Evolutionary conservation across 1,284 basidiomycete genomes (phyloP).

Genomic region (Leccinum pseudoinsigne): DNA sequence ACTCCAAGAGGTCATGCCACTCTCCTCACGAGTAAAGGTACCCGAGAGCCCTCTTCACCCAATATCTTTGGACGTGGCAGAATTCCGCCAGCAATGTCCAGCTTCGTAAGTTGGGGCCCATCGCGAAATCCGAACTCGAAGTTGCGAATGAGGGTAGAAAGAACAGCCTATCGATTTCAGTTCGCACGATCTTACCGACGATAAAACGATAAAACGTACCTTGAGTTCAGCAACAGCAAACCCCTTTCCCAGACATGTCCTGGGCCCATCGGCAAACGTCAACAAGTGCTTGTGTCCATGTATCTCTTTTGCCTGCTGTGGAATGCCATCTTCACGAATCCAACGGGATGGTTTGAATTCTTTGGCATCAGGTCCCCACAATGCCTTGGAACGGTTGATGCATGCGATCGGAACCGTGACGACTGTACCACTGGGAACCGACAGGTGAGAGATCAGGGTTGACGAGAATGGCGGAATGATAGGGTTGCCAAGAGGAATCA

Average conservation of each 20-base stretch:
- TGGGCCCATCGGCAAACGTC: slow-evolving; percentile 51
- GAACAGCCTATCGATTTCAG: slow-evolving; percentile 36
- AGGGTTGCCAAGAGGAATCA: slow-evolving; percentile 48
- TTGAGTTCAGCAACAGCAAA: slow-evolving; percentile 43
- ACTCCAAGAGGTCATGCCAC: background rate
- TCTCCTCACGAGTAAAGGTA: slow-evolving; percentile 41
- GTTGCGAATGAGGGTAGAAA: slow-evolving; percentile 45
- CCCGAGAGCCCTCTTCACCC: slow-evolving; percentile 40
- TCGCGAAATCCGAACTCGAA: slow-evolving; percentile 46
- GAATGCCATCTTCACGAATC: slow-evolving; percentile 14
- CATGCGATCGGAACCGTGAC: slow-evolving; percentile 43
- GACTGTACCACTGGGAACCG: slow-evolving; percentile 44
- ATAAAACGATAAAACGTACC: slow-evolving; percentile 3
- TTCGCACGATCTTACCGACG: background rate
- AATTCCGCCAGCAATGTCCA: slow-evolving; percentile 37
- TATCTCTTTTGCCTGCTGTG: slow-evolving; percentile 33
- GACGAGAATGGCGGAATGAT: slow-evolving; percentile 35
- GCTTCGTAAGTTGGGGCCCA: slow-evolving; percentile 37
- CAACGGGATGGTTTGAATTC: slow-evolving; percentile 27
- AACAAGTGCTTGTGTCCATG: slow-evolving; percentile 44
- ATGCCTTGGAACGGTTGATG: slow-evolving; percentile 47
- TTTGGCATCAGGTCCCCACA: slow-evolving; percentile 46
- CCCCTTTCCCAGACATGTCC: slow-evolving; percentile 44
- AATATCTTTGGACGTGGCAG: slow-evolving; percentile 44
- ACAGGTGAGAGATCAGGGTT: slow-evolving; percentile 36